Conservation (phyloP, 2,329 filamentous ascomycete species). For the Penicillium hordei region DNA sequence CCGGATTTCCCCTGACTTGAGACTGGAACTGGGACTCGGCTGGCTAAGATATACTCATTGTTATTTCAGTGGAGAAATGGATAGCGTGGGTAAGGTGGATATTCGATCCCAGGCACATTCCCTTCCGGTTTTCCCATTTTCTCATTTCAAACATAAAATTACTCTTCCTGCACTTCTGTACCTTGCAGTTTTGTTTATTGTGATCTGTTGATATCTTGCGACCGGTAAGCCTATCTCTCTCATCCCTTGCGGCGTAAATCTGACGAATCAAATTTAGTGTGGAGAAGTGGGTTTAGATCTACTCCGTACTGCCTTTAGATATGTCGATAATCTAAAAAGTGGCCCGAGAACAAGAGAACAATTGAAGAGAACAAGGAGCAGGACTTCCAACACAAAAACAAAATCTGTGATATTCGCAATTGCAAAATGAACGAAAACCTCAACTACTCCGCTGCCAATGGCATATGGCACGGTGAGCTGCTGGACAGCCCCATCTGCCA, state of each 20-base stretch:
- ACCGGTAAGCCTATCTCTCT: background rate
- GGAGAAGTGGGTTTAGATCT: conserved; percentile 14
- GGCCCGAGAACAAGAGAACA: background rate
- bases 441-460: conserved; percentile 9
- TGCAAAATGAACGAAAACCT: conserved; percentile 5
- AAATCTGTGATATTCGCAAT: background rate
- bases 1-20: background rate
- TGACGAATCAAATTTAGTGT: conserved; percentile 9
- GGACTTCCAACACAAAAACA: background rate
- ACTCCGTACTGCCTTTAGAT: conserved; percentile 19
- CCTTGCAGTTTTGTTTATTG: conserved; percentile 8
- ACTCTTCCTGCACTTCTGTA: background rate
- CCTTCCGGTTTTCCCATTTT: background rate
- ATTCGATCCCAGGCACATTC: conserved; percentile 2
- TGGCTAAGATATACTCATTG: background rate
- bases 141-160: background rate
- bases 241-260: conserved; percentile 8
- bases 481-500: conserved; percentile 21
- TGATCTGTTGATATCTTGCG: conserved; percentile 2
- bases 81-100: background rate
- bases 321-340: conserved; percentile 25
- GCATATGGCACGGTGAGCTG: conserved; percentile 17
- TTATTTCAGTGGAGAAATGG: background rate
- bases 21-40: background rate
- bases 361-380: background rate